Evolutionary conservation across 192 early-diverging fungal species (phyloP).

Genomic region (Backusella sp.): DNA sequence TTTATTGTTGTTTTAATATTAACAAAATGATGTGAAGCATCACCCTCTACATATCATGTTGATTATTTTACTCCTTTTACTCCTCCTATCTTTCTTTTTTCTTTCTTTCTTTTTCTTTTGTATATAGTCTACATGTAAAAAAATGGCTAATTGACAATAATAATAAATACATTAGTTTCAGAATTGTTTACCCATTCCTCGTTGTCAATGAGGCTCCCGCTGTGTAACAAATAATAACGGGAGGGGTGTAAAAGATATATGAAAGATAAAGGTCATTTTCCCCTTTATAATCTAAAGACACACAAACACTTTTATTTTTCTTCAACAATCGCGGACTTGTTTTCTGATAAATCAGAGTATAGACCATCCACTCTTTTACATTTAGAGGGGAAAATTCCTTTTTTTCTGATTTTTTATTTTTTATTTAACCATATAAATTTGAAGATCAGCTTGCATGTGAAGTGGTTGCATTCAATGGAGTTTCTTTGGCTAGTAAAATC

Average conservation of each 20-base stretch:
- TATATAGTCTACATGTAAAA: not conserved
- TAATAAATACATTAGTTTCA: not conserved
- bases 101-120: not conserved
- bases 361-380: not conserved
- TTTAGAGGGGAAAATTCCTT: not conserved
- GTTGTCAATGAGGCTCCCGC: not conserved
- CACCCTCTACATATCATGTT: not conserved
- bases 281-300: not conserved
- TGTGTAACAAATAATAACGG: not conserved
- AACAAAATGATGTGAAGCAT: not conserved
- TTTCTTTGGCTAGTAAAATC: not conserved
- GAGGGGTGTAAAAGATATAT: not conserved
- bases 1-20: constrained; percentile 5
- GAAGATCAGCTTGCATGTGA: not conserved
- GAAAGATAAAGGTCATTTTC: not conserved
- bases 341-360: too few species aligned
- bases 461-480: not conserved
- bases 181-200: not conserved
- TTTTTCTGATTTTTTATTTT: not conserved
- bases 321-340: too few species aligned
- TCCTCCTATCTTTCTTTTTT: not conserved
- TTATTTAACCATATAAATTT: not conserved
- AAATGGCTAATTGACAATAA: not conserved
- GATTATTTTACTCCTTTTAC: not conserved
- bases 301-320: not conserved